Percentiles rank a stretch among this genome's conserved stretches.
Conservation (phyloP, 2,329 filamentous ascomycete genomes). For the Allantophomopsis cytisporea region DNA sequence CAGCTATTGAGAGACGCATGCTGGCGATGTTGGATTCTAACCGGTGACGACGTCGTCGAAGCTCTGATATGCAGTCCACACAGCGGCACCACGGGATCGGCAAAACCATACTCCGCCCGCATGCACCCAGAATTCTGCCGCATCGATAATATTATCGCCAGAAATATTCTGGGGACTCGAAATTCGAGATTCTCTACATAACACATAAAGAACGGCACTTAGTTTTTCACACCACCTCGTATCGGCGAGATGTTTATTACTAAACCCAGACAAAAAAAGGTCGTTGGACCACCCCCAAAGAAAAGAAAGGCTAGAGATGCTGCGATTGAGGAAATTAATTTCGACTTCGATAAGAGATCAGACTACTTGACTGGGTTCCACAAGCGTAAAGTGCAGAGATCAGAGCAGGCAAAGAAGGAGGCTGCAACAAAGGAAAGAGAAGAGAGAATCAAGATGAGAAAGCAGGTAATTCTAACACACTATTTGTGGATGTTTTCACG, state of each 20-base stretch:
- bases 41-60: not conserved
- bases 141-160: no score
- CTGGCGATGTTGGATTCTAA: constrained; percentile 8
- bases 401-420: constrained; percentile 73
- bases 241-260: no score
- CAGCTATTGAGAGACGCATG: constrained; percentile 42
- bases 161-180: no score
- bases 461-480: constrained; percentile 47
- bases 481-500: constrained; percentile 2
- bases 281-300: constrained; percentile 38
- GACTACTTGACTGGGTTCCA: constrained; percentile 94
- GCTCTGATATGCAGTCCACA: no score
- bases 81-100: not conserved
- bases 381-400: constrained; percentile 81
- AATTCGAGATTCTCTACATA: no score
- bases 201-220: no score
- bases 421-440: constrained; percentile 64
- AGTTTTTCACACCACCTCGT: no score
- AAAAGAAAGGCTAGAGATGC: constrained; percentile 52
- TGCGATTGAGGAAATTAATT: constrained; percentile 66
- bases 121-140: no score
- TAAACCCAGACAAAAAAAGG: constrained; percentile 41
- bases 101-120: no score
- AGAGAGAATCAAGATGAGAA: constrained; percentile 61
- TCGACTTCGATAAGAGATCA: constrained; percentile 65